A percentile compares a stretch with the other conserved stretches of the same genome.
These are phyloP conservation scores for Irpex sp. DNA, from an alignment of 1,284 basidiomycete genomes.

Conservation along the genomic window DNA sequence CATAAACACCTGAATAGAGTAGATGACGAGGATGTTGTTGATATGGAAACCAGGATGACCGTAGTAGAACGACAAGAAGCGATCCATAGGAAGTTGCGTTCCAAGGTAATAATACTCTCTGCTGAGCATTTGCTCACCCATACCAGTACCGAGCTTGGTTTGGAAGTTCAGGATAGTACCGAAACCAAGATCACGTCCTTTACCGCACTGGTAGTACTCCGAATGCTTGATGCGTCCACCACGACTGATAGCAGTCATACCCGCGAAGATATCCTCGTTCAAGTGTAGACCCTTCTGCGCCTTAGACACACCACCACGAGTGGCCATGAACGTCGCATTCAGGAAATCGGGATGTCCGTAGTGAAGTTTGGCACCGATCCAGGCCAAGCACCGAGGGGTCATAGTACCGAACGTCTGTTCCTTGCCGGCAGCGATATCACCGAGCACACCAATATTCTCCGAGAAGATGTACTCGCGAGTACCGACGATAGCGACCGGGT, in stretches of 20 bases:
- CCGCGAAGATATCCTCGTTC: constrained; percentile 99
- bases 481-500: constrained; percentile 96
- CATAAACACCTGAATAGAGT: constrained; percentile 96
- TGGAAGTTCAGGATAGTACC: constrained; percentile 99
- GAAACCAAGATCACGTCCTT: constrained; percentile 99
- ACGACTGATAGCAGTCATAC: constrained; percentile 98
- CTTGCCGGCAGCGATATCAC: constrained; percentile 99
- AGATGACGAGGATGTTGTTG: constrained; percentile 99
- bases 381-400: constrained; percentile 92
- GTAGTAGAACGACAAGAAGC: constrained; percentile 99
- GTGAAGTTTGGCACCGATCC: constrained; percentile 98
- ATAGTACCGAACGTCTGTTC: constrained; percentile 99
- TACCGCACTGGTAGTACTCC: constrained; percentile 99
- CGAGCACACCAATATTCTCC: constrained; percentile 98
- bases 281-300: constrained; percentile 98
- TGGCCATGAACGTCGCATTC: constrained; percentile 97
- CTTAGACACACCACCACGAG: constrained; percentile 98
- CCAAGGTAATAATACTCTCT: constrained; percentile 99
- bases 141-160: constrained; percentile 99
- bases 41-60: constrained; percentile 99
- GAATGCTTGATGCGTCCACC: constrained; percentile 99
- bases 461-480: constrained; percentile 99
- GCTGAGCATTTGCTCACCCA: constrained; percentile 99
- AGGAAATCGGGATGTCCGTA: constrained; percentile 99
- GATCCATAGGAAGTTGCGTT: constrained; percentile 96